These are phyloP conservation scores for Bacidia gigantensis DNA, from an alignment of 495 filamentous ascomycete genomes.

Conservation along the genomic window DNA sequence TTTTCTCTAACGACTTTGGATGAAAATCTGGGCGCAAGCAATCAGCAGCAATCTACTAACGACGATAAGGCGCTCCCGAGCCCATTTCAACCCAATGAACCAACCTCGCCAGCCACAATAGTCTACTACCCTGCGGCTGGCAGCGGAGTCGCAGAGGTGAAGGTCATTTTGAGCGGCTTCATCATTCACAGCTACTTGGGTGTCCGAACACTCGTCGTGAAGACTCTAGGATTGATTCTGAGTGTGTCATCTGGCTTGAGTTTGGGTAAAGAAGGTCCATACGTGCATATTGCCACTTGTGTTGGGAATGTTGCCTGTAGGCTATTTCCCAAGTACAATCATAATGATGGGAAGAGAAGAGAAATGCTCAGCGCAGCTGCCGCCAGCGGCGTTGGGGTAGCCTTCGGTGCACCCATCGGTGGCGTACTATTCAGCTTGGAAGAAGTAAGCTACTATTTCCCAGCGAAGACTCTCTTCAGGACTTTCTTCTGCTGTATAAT, in stretches of 20 bases:
- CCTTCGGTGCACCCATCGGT: constrained; percentile 86
- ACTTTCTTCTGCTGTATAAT: constrained; percentile 98
- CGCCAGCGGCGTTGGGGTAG: constrained; percentile 85
- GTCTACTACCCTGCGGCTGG: constrained; percentile 92
- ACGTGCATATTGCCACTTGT: constrained; percentile 93
- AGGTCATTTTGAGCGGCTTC: constrained; percentile 93
- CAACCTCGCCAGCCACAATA: constrained; percentile 43
- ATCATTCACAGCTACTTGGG: constrained; percentile 94
- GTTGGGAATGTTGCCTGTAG: constrained; percentile 92
- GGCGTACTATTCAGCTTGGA: constrained; percentile 90
- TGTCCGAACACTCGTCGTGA: constrained; percentile 74
- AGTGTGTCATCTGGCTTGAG: constrained; percentile 87
- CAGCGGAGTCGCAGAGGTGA: constrained; percentile 93
- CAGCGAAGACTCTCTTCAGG: constrained; percentile 92
- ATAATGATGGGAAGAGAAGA: constrained; percentile 80
- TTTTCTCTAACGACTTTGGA: constrained; percentile 78
- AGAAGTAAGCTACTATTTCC: constrained; percentile 96
- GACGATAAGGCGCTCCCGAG: constrained; percentile 27
- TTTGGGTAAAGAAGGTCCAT: constrained; percentile 92
- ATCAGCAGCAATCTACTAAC: constrained; percentile 24
- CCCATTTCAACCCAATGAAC: constrained; percentile 14
- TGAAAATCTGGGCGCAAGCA: constrained; percentile 51
- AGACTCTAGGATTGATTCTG: constrained; percentile 69
- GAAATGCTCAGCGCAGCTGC: constrained; percentile 89
- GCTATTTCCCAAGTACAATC: constrained; percentile 82